Percentiles rank a stretch among this genome's conserved stretches.
phyloP scores from a whole-genome alignment of 768 basidiomycete genomes.

The Heimioporus sp. region DNA sequence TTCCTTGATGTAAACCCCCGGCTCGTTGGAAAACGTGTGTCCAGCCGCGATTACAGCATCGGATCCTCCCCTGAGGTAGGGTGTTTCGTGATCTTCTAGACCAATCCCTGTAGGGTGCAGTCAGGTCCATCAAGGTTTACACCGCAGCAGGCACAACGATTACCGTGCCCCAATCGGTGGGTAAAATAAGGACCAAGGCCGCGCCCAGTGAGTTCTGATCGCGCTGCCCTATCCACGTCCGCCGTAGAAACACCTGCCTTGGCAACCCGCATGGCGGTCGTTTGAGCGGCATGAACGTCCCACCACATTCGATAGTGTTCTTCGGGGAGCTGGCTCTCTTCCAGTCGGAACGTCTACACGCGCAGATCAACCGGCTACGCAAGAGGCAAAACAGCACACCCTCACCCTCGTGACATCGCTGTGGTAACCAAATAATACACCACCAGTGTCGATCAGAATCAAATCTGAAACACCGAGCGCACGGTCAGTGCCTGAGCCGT shows the following conservation, averaged over 20 bases:
- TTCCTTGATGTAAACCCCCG: constrained; percentile 71
- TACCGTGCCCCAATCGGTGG: constrained; percentile 79
- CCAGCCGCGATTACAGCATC: constrained; percentile 55
- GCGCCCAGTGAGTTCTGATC: constrained; percentile 40
- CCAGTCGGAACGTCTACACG: constrained; percentile 61
- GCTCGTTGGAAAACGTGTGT: constrained; percentile 82
- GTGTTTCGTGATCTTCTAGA: constrained; percentile 78
- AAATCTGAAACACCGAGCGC: constrained; percentile 55
- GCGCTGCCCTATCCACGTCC: constrained; percentile 63
- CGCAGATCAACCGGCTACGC: background rate
- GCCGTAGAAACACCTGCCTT: constrained; percentile 47
- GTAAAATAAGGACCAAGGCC: constrained; percentile 66
- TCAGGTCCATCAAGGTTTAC: constrained; percentile 15
- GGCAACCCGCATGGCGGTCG: constrained; percentile 47
- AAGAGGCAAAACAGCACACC: background rate
- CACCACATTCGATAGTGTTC: constrained; percentile 61
- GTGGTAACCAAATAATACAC: constrained; percentile 67
- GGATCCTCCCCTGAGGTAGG: constrained; percentile 75
- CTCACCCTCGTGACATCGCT: constrained; percentile 79
- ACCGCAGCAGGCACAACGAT: constrained; percentile 16
- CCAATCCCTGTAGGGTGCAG: constrained; percentile 62
- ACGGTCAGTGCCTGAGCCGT: constrained; percentile 76
- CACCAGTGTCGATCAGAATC: constrained; percentile 73
- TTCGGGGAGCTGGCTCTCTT: constrained; percentile 50
- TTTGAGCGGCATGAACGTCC: constrained; percentile 63